phyloP scores from a whole-genome alignment of 106 monocot genomes.

The Xerophyta viscosa region DNA sequence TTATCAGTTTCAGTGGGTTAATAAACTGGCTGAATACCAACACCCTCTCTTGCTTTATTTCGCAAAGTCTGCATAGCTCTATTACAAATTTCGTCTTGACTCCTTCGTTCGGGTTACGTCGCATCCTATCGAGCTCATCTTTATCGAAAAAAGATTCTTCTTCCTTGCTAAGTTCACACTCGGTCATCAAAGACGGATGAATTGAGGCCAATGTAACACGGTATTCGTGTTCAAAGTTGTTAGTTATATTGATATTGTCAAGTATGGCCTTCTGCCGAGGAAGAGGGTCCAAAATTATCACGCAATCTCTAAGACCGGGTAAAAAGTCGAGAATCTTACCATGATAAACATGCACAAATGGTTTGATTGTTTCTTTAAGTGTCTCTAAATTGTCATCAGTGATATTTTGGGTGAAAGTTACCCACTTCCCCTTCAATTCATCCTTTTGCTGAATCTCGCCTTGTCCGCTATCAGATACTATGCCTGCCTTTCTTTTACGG shows the following conservation, averaged over 20 bases:
- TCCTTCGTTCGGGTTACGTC: conserved; percentile 37
- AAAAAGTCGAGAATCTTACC: conserved; percentile 42
- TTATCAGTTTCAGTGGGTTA: conserved; percentile 47
- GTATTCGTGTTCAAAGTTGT: conserved; percentile 24
- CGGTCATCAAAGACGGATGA: conserved; percentile 43
- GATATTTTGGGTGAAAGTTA: conserved; percentile 14
- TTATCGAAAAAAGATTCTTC: conserved; percentile 20
- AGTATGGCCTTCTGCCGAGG: conserved; percentile 34
- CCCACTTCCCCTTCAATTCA: conserved; percentile 30
- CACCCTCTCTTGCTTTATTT: conserved; percentile 45
- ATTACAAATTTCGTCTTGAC: conserved; percentile 71
- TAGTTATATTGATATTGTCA: not conserved
- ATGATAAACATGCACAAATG: conserved; percentile 66
- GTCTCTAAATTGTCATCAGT: conserved; percentile 20
- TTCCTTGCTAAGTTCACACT: conserved; percentile 16
- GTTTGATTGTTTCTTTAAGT: conserved; percentile 25
- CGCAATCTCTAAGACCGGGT: conserved; percentile 51
- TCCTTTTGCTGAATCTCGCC: conserved; percentile 14
- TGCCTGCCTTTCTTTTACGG: conserved; percentile 6
- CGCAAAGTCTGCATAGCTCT: conserved; percentile 43
- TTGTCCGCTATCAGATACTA: not conserved
- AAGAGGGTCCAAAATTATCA: conserved; percentile 42
- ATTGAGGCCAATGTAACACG: conserved; percentile 31
- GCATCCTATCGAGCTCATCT: conserved; percentile 10
- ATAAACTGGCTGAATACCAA: conserved; percentile 67